These are phyloP conservation scores for Hypoxylon sp. DNA, from an alignment of 2,329 filamentous ascomycete genomes.

Conservation along the genomic window DNA sequence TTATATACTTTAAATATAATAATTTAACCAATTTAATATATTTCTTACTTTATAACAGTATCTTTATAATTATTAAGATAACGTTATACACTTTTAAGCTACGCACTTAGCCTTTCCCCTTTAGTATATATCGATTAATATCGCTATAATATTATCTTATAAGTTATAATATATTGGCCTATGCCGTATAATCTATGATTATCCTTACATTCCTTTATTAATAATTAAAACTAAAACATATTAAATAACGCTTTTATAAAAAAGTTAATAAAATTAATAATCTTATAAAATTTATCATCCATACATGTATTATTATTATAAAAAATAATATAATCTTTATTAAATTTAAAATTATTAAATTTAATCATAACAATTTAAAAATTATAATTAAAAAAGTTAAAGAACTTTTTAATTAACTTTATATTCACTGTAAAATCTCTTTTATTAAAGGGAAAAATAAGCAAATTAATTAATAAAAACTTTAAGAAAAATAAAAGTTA, in stretches of 20 bases:
- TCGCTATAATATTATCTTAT: slow-evolving; percentile 9
- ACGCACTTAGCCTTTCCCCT: neutral
- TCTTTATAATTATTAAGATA: neutral
- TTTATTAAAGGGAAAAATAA: neutral
- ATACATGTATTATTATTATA: neutral
- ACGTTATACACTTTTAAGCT: neutral
- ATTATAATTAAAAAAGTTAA: slow-evolving; percentile 1
- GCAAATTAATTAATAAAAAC: neutral
- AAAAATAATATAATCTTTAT: neutral
- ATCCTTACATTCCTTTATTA: neutral
- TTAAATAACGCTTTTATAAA: slow-evolving; percentile 1
- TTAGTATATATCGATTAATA: neutral
- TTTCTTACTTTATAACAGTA: slow-evolving; percentile 9
- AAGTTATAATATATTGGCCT: slow-evolving; percentile 12
- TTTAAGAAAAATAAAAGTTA: neutral
- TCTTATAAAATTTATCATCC: neutral
- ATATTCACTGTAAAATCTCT: neutral
- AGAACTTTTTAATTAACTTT: neutral
- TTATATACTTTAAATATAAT: slow-evolving; percentile 8
- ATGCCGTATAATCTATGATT: neutral
- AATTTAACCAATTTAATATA: slow-evolving; percentile 3
- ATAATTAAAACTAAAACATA: neutral
- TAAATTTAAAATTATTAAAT: neutral
- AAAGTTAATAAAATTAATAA: neutral
- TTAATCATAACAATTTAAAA: neutral